These are phyloP conservation scores for Pythium phragmiticola DNA, from an alignment of 352 stramenopile genomes.

Conservation along the genomic window DNA sequence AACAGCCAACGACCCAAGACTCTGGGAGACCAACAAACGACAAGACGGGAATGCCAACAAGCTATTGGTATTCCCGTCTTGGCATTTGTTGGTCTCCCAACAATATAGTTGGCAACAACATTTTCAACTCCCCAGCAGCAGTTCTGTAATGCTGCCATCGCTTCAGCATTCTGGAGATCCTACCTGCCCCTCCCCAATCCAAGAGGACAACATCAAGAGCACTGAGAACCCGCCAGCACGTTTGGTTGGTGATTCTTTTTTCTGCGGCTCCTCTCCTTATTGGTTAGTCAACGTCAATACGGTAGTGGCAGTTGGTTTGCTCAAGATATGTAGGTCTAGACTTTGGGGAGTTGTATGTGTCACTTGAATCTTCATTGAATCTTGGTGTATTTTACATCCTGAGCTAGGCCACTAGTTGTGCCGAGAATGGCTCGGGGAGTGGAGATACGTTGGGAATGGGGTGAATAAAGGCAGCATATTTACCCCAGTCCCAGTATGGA, in stretches of 20 bases:
- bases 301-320: not conserved
- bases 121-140: no score
- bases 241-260: not conserved
- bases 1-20: not conserved
- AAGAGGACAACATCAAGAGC: not conserved
- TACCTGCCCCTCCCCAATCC: not conserved
- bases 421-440: slow-evolving; percentile 8
- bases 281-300: not conserved
- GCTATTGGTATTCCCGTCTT: not conserved
- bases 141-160: no score
- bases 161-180: not conserved
- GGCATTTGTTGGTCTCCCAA: not conserved
- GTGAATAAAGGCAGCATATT: no score
- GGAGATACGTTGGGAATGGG: slow-evolving; percentile 2
- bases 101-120: no score
- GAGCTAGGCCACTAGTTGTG: not conserved
- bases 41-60: not conserved
- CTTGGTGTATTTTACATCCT: slow-evolving; percentile 5
- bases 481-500: not conserved
- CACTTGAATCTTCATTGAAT: slow-evolving; percentile 9
- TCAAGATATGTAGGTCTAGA: not conserved
- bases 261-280: not conserved
- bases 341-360: not conserved
- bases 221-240: not conserved
- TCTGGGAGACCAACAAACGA: not conserved